Base-by-base conservation (phyloP, 1,284 basidiomycete species). In the Mycena citricolor region DNA sequence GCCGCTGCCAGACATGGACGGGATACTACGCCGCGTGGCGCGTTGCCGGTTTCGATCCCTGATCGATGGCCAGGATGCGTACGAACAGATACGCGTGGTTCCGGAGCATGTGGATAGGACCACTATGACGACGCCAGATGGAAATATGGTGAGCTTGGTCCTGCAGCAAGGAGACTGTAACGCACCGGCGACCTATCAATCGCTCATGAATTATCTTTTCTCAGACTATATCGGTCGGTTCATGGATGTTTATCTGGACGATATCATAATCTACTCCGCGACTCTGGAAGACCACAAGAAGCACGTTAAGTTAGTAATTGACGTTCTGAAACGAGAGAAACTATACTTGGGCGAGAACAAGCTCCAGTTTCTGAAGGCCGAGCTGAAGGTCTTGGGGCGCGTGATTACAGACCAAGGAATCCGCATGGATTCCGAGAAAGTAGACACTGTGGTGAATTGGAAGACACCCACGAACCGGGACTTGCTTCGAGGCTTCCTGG, bases 111-210 rank as follows among this genome's bases (percentile, higher is more conserved):
- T 66, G 16, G n/a, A n/a, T n/a, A n/a, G 44, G 0, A 53, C 53
- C 0, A 23, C 54, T 0, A 54, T 66, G 0, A 57, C 51, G 0
- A 63, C 57, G 0, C 62, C 62, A 0, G 54, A 62, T 32, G 58
- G 65, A 0, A 66, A 58, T 8, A 65, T 68, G 62, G 43, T 57
- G 0, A 64, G 62, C 13, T 34, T 32, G 0, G 59, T 66, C 0
- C 49, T 68, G 20, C 64, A 66, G 14, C 55, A 38, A 3, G 57
- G 66, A 0, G 59, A 66, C 23, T 63, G 60, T 17, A 67, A 66
- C 17, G 55, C 52, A 5, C 35, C 44, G 2, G 59, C 59, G 0
- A 66, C 62, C 2, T 52, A 30, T 36, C 53, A 54, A 32, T 39
- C 50, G 0, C 17, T 49, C 2, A 67, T 68, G 65, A 64, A 61